Evolutionary conservation across 495 filamentous ascomycete species (phyloP), one percentile per base, ranked within the genome.

Genomic region (Ascobolus immersus): DNA sequence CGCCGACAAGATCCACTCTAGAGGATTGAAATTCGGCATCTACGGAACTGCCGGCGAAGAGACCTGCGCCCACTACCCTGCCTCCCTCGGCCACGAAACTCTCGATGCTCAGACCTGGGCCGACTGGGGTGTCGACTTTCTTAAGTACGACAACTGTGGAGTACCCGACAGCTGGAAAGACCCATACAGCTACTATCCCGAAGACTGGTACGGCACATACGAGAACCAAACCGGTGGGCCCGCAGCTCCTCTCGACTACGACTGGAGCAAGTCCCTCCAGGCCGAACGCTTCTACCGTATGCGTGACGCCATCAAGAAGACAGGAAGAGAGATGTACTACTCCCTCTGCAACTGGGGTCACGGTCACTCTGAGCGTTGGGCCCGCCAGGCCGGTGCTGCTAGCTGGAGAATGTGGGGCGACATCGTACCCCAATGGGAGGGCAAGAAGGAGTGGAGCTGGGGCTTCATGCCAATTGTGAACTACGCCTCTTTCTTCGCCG

Each of bases 301-400:
- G 73, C 52, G 58, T 0, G 56, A 71, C 36, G 73, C 73, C 1
- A 51, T 77, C 11, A 39, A 60, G 2, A 46, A 43, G 11, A 62
- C 60, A 1, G 54, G 59, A 37, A 49, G 65, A 5, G 57, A 59
- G 0, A 76, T 80, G 28, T 47, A 72, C 10, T 80, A 67, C 50
- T 66, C 60, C 9, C 52, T 78, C 2, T 80, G 71, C 45, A 55
- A 65, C 29, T 73, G 70, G 70, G 71, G 71, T 18, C 41, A 59
- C 3, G 62, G 58, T 0, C 44, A 54, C 33, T 61, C 65, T 2
- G 55, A 61, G 25, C 38, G 41, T 2, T 71, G 67, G 64, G 67
- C 59, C 7, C 51, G 55, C 36, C 29, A 34, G 12, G 60, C 56
- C 4, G 64, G 56, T 9, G n/a, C n/a, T n/a, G 57, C 61, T 25